Base-by-base conservation (phyloP, 2,329 filamentous ascomycete genomes). In the Paracoccidioides lutzii region DNA sequence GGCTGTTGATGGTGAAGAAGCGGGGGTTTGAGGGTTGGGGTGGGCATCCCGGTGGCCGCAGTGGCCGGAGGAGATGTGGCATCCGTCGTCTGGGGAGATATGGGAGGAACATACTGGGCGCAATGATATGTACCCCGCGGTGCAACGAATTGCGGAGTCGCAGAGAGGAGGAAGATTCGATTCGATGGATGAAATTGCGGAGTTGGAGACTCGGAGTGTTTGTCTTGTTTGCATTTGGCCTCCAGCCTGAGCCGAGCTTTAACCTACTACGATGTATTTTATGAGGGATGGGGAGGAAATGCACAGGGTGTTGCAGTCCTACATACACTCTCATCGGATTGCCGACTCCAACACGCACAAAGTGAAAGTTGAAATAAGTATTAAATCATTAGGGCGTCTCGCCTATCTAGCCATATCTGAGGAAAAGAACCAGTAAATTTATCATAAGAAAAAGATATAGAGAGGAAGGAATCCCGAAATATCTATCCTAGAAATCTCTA, bases 1-100 rank as follows among this genome's bases (percentile, higher is more conserved):
- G 75, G 40, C 76, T 73, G 62, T 77, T 79, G 59, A 79, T 77
- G 14, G 81, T 83, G 69, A 85, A 85, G 40, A 73, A 74, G 48
- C 81, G 78, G 28, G 64, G 62, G 41, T 63, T 62, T 40, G 63
- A 62, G 40, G 55, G 56, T 15, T 30, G 41, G 41, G 56, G 58
- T 30, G 57, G 44, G 43, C 49, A 56, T 59, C 67, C 68, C 2
- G 69, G 70, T 14, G 70, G 67, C 15, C 69, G 64, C 30, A 71
- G 61, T 33, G 69, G 70, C 41, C 71, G 69, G n/a, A 62, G 55
- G 41, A 68, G 62, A 56, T 63, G 62, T 50, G 68, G 65, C 72
- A 75, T 72, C 64, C 73, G 72, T 58, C 69, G 63, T 40, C 69
- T 56, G 46, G 65, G 61, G 38, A 66, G 57, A 42, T 69, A 69